phyloP scores from a whole-genome alignment of 169 alveolate genomes.

The Eimeria maxima region DNA sequence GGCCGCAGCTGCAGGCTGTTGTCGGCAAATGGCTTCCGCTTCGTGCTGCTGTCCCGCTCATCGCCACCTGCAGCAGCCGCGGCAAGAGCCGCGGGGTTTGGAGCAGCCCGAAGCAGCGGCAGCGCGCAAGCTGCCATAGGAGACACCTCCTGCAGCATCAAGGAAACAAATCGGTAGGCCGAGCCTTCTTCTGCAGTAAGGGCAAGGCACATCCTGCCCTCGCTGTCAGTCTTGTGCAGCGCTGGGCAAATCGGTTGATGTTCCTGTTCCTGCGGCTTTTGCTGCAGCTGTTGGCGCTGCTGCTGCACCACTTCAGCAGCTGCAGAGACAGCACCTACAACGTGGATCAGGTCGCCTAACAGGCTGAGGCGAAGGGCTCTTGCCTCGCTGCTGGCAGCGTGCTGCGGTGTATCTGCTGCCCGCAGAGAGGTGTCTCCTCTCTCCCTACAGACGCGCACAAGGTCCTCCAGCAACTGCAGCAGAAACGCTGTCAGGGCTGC shows the following conservation, averaged over 20 bases:
- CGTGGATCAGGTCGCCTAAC: conserved; percentile 59
- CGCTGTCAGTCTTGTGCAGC: neutral
- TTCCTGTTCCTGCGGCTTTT: neutral
- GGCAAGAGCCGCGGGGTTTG: conserved; percentile 6
- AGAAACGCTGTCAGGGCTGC: conserved; percentile 8
- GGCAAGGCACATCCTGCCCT: neutral
- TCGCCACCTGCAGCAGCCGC: conserved; percentile 34
- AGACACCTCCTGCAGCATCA: conserved; percentile 68
- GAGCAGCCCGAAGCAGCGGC: conserved; percentile 45
- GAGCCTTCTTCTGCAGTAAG: conserved; percentile 42
- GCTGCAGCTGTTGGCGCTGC: conserved; percentile 58
- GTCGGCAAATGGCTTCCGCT: neutral
- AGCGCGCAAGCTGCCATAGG: conserved; percentile 23
- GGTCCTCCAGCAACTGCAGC: neutral
- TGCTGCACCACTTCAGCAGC: conserved; percentile 59
- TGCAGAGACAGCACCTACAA: conserved; percentile 68
- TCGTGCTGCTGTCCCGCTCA: neutral
- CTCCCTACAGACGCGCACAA: conserved; percentile 29
- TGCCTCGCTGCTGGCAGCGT: conserved; percentile 70
- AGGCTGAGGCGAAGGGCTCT: conserved; percentile 75
- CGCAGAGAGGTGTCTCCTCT: conserved; percentile 22
- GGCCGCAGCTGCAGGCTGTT: conserved; percentile 22
- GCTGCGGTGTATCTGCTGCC: conserved; percentile 81
- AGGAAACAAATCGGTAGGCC: neutral
- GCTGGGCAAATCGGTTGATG: neutral